phyloP scores from a whole-genome alignment of 371 early-diverging fungal species.

The Rhizopus arrhizus region DNA sequence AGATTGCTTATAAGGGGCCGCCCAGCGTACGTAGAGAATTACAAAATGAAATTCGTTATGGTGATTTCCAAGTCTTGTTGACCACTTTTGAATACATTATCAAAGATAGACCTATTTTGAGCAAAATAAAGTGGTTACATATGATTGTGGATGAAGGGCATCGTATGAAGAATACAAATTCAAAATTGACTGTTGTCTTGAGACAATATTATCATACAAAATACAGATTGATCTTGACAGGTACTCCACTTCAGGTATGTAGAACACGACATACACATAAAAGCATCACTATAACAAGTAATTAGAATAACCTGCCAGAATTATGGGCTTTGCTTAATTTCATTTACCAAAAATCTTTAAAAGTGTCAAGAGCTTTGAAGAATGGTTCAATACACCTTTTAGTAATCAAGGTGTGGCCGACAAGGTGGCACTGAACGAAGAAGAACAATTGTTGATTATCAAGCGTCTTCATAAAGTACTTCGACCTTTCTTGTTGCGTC shows the following conservation, averaged over 20 bases:
- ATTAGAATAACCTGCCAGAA: conserved; percentile 96
- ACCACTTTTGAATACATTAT: conserved; percentile 98
- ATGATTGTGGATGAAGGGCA: conserved; percentile 99
- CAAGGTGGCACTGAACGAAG: conserved; percentile 90
- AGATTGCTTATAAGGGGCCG: conserved; percentile 88
- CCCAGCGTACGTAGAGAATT: conserved; percentile 74
- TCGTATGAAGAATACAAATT: conserved; percentile 95
- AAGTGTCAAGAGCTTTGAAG: conserved; percentile 94
- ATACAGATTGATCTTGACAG: conserved; percentile 97
- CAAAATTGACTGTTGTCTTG: conserved; percentile 85
- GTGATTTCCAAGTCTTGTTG: conserved; percentile 91
- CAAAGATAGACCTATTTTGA: conserved; percentile 81
- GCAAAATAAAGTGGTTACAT: conserved; percentile 91
- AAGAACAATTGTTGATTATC: conserved; percentile 95
- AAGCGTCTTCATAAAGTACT: conserved; percentile 96
- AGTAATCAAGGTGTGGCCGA: conserved; percentile 84
- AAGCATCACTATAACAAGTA: not conserved
- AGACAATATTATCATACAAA: conserved; percentile 82
- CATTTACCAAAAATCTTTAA: conserved; percentile 96
- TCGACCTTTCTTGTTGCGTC: conserved; percentile 95
- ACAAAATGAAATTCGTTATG: conserved; percentile 69
- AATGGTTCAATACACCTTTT: conserved; percentile 98
- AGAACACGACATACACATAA: not conserved
- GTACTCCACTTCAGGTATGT: conserved; percentile 94
- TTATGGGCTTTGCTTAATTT: conserved; percentile 99